Evolutionary conservation across 257 asterid species (phyloP), one percentile per base, ranked within the genome.

Genomic region (Leptodermis oblonga): DNA sequence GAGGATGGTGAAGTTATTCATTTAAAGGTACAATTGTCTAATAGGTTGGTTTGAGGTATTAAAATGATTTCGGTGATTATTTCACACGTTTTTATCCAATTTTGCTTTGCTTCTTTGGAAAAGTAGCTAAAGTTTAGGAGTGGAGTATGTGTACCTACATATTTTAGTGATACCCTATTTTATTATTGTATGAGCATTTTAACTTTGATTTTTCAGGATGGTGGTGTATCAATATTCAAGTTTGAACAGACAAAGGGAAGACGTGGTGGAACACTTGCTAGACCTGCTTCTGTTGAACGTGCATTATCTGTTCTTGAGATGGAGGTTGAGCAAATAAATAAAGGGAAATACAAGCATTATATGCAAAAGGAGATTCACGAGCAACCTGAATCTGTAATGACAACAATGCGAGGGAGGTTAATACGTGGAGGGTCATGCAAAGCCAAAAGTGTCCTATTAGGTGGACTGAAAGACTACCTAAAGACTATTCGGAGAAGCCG

Each of bases 301-400:
- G 99, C 99, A 48, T 80, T 93, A 41, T 93, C 99, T 68, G 82
- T 88, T 75, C 92, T 93, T 48, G 95, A 90, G 78, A 87, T 93
- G 97, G 99, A 93, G 81, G 99, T 90, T 66, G 96, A 93, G 80
- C 99, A 90, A 84, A 88, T 93, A 77, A 90, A 93, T 60, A 93
- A 90, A 85, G 99, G 99, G 53, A 90, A 86, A 49, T 93, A 90
- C 59, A 94, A 93, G 77, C 96, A 93, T 74, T 93, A 93, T 79
- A 93, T 93, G 99, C 96, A 93, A 84, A 93, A 93, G 82, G 99
- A 93, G 80, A 93, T 93, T 78, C 99, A 93, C 8, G 99, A 93
- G 82, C 99, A 93, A 72, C 90, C 99, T 30, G 96, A 90, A 78
- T 93, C 99, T 66, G 84, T 93, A 58, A 93, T 81, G 33, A 93